Conservation (phyloP, 805 yeast species). For the Metschnikowia gelsemii region DNA sequence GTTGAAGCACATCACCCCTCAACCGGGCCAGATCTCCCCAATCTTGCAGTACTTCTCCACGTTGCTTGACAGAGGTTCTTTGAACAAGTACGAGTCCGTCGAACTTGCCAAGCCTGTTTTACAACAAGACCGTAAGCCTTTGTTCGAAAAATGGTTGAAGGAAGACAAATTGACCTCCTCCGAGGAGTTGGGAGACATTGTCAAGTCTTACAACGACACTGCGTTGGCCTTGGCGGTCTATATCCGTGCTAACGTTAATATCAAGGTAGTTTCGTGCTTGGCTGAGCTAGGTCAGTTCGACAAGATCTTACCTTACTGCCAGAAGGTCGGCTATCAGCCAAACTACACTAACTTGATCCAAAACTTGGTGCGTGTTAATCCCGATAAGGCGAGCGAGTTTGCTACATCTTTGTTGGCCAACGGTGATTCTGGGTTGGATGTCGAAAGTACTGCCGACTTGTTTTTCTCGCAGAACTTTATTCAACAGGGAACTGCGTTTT, state of each 20-base stretch:
- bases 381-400: constrained; percentile 98
- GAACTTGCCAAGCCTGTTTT: constrained; percentile 94
- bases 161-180: constrained; percentile 92
- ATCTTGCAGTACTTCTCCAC: constrained; percentile 89
- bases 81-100: constrained; percentile 89
- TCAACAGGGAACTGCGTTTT: constrained; percentile 97
- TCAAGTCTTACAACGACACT: constrained; percentile 76
- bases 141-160: constrained; percentile 93
- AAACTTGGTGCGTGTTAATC: constrained; percentile 84
- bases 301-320: constrained; percentile 90
- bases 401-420: constrained; percentile 76
- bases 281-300: constrained; percentile 97
- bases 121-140: constrained; percentile 90
- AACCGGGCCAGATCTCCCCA: constrained; percentile 94
- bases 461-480: constrained; percentile 91
- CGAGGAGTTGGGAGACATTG: constrained; percentile 97
- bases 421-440: constrained; percentile 64
- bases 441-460: constrained; percentile 87
- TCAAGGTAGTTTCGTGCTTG: constrained; percentile 85
- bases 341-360: constrained; percentile 88
- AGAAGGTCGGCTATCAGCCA: constrained; percentile 84
- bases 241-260: constrained; percentile 74
- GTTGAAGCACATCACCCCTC: constrained; percentile 84
- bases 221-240: constrained; percentile 89
- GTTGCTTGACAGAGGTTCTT: constrained; percentile 85